Evolutionary conservation across 176 grass and related monocot species (phyloP).

Genomic region (Oryza coarctata): DNA sequence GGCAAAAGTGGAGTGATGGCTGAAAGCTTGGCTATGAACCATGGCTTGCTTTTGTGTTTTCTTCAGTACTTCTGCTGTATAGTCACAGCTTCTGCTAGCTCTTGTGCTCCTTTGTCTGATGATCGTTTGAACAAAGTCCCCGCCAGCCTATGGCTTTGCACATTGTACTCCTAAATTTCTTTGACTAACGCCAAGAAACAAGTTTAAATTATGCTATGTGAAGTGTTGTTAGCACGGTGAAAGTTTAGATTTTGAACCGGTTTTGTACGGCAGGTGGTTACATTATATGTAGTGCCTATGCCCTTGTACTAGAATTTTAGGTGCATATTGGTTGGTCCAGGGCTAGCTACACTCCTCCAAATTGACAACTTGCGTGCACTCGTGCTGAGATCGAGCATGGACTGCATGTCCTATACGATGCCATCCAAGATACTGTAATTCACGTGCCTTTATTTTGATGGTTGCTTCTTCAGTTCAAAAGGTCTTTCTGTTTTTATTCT

Average conservation of each 20-base stretch:
- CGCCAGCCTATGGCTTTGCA: slow-evolving; percentile 22
- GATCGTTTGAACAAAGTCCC: slow-evolving; percentile 39
- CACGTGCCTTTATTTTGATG: neutral
- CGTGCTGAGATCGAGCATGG: slow-evolving; percentile 15
- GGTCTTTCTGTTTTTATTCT: neutral
- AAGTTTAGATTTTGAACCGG: slow-evolving; percentile 8
- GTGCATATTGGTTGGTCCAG: neutral
- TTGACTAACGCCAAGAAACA: neutral
- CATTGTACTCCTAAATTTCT: neutral
- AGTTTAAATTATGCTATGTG: neutral
- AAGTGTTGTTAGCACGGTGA: neutral
- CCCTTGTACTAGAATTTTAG: neutral
- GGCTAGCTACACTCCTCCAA: neutral
- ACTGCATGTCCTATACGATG: neutral
- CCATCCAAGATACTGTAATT: neutral
- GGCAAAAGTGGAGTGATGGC: slow-evolving; percentile 1
- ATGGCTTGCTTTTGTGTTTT: slow-evolving; percentile 2
- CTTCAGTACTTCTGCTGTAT: neutral
- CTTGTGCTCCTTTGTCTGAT: neutral
- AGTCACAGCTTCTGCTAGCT: neutral
- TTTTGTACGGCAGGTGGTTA: slow-evolving; percentile 8
- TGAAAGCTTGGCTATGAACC: neutral
- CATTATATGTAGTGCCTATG: neutral
- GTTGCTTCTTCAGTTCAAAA: neutral
- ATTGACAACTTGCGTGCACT: slow-evolving; percentile 17